Evolutionary conservation across 352 stramenopile genomes (phyloP), one percentile per base, ranked within the genome.

Genomic region (Phytophthora meadii): DNA sequence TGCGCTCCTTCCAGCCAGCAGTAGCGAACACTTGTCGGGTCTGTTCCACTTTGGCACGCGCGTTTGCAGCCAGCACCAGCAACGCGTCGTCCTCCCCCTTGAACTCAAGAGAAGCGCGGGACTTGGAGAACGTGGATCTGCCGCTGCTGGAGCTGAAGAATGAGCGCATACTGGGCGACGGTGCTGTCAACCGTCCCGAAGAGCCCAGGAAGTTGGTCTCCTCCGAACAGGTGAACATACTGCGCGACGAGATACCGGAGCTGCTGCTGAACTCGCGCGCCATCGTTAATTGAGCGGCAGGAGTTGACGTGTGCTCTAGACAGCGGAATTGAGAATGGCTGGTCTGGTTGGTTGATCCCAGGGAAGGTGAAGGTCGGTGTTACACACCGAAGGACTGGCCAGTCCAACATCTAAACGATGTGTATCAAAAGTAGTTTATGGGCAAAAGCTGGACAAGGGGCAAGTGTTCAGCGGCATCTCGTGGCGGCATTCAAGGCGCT

Each of bases 1-100:
- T 76, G 27, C 72, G 72, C 47, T 69, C 64, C 45, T 68, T 74
- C 72, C 72, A 80, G 1, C 61, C 65, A 4, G 51, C 53, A 19
- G 52, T 46, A 17, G 49, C 56, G 17, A 65, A 57, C 3, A 15
- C 28, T 8, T 42, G 4, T 24, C 50, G 56, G 5, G 64, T 65
- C 14, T 65, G 45, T 9, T 77, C 68, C 46, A 77, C 49, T 11
- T 60, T 57, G 17, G 47, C 47, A 11, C 68, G 68, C 0, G 55
- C 60, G 5, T 46, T 65, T 4, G 30, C 30, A 5, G 68, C 60
- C 17, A 80, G 60, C 9, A 47, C 22, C 19, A 74, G 32, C 11
- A 80, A 57, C 32, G 41, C 48, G 11, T 77, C 60, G 46, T 80
- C 65, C 15, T 80, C 68, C 8, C 65, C 55, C 40, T 57, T 60